Base-by-base conservation (phyloP, 345 rosid genomes). In the Rhizophora mangle region DNA sequence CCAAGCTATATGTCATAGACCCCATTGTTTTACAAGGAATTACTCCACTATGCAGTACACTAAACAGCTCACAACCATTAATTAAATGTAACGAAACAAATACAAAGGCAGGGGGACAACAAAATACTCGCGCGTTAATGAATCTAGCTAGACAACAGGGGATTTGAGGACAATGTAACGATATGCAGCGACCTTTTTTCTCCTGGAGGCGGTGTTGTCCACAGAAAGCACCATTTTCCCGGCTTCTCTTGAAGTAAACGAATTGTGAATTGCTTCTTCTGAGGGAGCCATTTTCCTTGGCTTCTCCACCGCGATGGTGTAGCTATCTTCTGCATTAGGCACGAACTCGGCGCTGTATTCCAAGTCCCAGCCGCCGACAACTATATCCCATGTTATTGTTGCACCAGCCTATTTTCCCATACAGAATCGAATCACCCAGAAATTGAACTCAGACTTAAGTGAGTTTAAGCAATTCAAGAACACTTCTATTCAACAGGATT, bases 321-420 rank as follows among this genome's bases (percentile, higher is more conserved):
- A 92, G 84, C 98, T 83, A 21, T 79, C 91, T 65, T 84, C 86
- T 0, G 88, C 91, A 20, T 81, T 87, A 8, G 99, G 99, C 62
- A 90, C 90, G 69, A 90, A 95, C 81, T 95, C 99, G 30, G 96
- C 96, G 8, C 90, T 92, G 82, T 95, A 95, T 72, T 95, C 99
- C 81, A 95, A 71, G 18, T 95, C 99, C 99, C 99, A 95, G 27
- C 97, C 99, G 34, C 99, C 99, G 11, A 95, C 99, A 31, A 86
- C 98, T 39, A 95, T 82, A 69, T 95, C 99, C 99, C 99, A 95
- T 21, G 91, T 79, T 70, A 95, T 95, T 4, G 91, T 90, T 51
- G 94, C 92, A 21, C 96, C 96, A 20, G 78, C 94, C 99, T 94
- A 57, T 74, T 19, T 18, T 57, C 39, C 30, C 24, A 20, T 43